A percentile compares a stretch with the other conserved stretches of the same genome.
phyloP scores from a whole-genome alignment of 441 rosid genomes.

The Viola pubescens region DNA sequence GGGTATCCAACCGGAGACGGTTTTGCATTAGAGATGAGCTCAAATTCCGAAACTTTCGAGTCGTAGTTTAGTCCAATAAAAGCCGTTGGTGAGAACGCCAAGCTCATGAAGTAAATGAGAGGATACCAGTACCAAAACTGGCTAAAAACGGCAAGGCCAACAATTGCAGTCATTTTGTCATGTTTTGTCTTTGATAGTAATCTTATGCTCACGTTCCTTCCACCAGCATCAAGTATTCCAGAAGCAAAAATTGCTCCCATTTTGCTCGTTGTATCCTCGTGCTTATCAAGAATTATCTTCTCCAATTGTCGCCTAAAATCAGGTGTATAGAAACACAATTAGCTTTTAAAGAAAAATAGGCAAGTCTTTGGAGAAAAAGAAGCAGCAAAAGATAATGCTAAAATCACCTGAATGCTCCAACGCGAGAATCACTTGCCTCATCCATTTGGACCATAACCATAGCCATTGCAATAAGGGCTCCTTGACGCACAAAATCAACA shows the following conservation, averaged over 20 bases:
- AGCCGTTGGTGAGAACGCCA: constrained; percentile 94
- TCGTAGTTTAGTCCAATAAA: constrained; percentile 86
- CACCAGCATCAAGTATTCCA: constrained; percentile 97
- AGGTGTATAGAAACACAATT: constrained; percentile 5
- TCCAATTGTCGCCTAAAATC: constrained; percentile 74
- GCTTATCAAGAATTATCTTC: constrained; percentile 90
- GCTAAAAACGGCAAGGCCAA: constrained; percentile 94
- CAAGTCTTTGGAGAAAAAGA: not conserved
- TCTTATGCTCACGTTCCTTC: constrained; percentile 90
- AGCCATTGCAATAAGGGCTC: constrained; percentile 98
- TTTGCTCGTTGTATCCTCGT: constrained; percentile 98
- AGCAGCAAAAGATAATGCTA: not conserved
- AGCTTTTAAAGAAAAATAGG: not conserved
- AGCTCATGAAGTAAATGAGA: constrained; percentile 80
- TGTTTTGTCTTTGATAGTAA: constrained; percentile 94
- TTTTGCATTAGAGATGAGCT: constrained; percentile 85
- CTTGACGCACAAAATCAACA: constrained; percentile 98
- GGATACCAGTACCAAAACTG: constrained; percentile 99
- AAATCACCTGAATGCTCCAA: constrained; percentile 80
- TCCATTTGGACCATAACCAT: constrained; percentile 96
- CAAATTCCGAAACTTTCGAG: constrained; percentile 85
- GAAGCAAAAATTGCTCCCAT: constrained; percentile 99
- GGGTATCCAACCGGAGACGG: constrained; percentile 94
- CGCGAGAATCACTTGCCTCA: constrained; percentile 94
- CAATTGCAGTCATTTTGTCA: constrained; percentile 91